Evolutionary conservation across 139 green algal genomes (phyloP), one percentile per base, ranked within the genome.

Genomic region (Parachlorella kessleri): DNA sequence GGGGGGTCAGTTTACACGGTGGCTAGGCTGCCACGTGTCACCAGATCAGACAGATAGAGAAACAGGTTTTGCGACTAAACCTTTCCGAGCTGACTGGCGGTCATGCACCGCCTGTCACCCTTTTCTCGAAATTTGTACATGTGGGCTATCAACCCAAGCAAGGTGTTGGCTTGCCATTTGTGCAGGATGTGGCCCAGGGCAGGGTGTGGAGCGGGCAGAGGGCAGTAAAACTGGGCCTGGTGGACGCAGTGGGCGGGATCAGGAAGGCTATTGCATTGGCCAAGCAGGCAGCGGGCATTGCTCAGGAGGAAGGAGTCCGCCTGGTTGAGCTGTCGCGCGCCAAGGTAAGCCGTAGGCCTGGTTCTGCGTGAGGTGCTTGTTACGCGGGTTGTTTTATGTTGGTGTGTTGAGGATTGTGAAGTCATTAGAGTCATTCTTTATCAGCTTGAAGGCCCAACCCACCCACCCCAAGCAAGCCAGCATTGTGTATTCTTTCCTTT

Each of bases 201-300:
- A 84, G 95, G 3, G 94, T 99, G 65, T 99, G 95, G 95, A 92
- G 87, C 21, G 95, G 95, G 24, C 65, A 63, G 35, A 66, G 71
- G 1, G 95, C 95, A 2, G 65, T 90, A 18, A 35, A 90, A 55
- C 38, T 80, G 26, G 86, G 94, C 8, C 88, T 99, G 79, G 91
- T 99, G 10, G 95, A 99, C 80, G 84, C 83, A 2, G 64, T 98
- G 68, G 95, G 95, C 6, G 95, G 95, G 37, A 66, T 99, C 32
- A 33, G 71, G 30, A 66, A 80, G 26, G 94, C 95, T 2, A 38
- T 99, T 6, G 82, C 81, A 4, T 75, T 98, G 59, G 95, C 92
- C 30, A 96, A 96, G 82, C 75, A 93, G 70, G 81, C 85, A 26
- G 94, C 95, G 24, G 88, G 78, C 36, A 85, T 96, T 59, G 36